Percentiles rank a stretch among this genome's conserved stretches.
phyloP scores from a whole-genome alignment of 192 early-diverging fungal genomes.

The Coemansia sp. region DNA sequence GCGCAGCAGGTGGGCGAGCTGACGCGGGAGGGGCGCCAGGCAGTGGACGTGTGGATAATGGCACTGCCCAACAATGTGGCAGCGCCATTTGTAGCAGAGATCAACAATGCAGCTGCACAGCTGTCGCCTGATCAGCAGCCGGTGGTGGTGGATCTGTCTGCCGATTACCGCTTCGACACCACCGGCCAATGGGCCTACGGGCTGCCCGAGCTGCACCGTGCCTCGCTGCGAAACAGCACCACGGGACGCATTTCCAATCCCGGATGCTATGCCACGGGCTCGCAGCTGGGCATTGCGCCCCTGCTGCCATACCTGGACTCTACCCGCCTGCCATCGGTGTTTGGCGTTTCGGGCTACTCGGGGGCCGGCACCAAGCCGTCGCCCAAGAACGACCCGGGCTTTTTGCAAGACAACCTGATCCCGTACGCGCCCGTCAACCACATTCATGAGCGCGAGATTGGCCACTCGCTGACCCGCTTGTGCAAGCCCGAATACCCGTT shows the following conservation, averaged over 20 bases:
- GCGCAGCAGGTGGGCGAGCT: conserved; percentile 65
- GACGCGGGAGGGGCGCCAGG: conserved; percentile 48
- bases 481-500: conserved; percentile 9
- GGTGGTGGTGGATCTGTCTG: conserved; percentile 83
- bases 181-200: conserved; percentile 84
- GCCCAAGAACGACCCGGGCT: conserved; percentile 88
- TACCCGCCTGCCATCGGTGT: conserved; percentile 68
- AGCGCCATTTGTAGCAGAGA: conserved; percentile 84
- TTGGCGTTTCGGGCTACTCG: conserved; percentile 96
- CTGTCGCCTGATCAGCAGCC: conserved; percentile 54
- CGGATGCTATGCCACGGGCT: conserved; percentile 98
- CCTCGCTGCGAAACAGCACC: conserved; percentile 44
- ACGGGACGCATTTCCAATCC: conserved; percentile 87
- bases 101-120: conserved; percentile 56
- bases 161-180: conserved; percentile 85
- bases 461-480: conserved; percentile 62
- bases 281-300: conserved; percentile 86
- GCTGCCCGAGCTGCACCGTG: conserved; percentile 79
- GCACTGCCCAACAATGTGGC: conserved; percentile 96
- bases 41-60: conserved; percentile 94
- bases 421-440: conserved; percentile 91
- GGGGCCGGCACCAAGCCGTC: conserved; percentile 98
- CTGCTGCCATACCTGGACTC: conserved; percentile 65
- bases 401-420: conserved; percentile 86
- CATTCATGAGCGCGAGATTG: conserved; percentile 94